Conservation (phyloP, 148 eudicot genomes). For the Silene uniflora region DNA sequence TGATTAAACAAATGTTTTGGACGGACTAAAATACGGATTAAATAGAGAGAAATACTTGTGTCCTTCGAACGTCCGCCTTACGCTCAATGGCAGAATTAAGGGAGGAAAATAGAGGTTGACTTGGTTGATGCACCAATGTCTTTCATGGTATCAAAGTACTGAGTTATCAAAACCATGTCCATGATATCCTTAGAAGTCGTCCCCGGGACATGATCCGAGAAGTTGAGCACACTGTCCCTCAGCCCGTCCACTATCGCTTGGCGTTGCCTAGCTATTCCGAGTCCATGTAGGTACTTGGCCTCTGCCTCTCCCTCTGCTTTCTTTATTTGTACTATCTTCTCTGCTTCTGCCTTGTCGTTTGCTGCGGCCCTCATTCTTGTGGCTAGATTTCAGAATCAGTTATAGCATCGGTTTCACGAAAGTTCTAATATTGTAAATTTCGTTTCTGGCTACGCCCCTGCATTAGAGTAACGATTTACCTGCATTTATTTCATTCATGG, state of each 20-base stretch:
- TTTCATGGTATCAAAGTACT: conserved; percentile 65
- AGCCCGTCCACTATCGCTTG: conserved; percentile 71
- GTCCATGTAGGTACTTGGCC: conserved; percentile 52
- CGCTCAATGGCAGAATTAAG: conserved; percentile 43
- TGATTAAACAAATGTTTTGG: too few relatives aligned
- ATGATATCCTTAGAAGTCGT: conserved; percentile 52
- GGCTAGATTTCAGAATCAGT: conserved; percentile 32
- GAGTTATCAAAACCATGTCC: conserved; percentile 64
- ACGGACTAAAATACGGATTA: too few relatives aligned
- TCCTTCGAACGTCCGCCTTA: too few relatives aligned
- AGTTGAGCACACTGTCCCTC: conserved; percentile 56
- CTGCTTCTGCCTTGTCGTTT: conserved; percentile 76
- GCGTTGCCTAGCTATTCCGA: conserved; percentile 65
- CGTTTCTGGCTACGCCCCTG: too few relatives aligned
- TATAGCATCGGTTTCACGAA: not conserved
- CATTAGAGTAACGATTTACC: conserved; percentile 28
- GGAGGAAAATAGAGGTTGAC: conserved; percentile 53
- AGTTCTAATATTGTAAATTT: not conserved
- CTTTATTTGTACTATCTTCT: conserved; percentile 59
- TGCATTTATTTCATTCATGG: conserved; percentile 89
- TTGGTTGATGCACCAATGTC: conserved; percentile 55
- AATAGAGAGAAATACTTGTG: too few relatives aligned
- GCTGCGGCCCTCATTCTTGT: conserved; percentile 55
- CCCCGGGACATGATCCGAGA: conserved; percentile 56
- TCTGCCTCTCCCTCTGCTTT: conserved; percentile 75